Conservation (phyloP, 768 basidiomycete genomes). For the Amanita thiersii region DNA sequence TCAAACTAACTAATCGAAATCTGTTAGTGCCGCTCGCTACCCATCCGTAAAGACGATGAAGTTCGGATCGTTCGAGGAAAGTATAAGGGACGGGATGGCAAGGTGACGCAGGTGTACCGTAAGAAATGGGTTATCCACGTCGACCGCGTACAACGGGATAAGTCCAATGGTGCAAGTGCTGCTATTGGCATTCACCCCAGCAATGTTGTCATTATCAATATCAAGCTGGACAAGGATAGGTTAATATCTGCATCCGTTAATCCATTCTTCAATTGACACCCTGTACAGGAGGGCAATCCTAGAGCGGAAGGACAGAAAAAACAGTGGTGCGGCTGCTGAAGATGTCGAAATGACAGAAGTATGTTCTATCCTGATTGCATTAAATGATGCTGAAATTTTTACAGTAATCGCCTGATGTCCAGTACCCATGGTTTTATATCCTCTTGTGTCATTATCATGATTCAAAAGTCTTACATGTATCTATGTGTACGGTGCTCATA, state of each 20-base stretch:
- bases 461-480: constrained; percentile 59
- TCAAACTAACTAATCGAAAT: constrained; percentile 3
- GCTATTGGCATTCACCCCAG: constrained; percentile 95
- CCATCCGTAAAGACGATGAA: constrained; percentile 97
- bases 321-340: constrained; percentile 35
- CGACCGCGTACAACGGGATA: constrained; percentile 96
- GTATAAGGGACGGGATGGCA: constrained; percentile 98
- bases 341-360: constrained; percentile 82
- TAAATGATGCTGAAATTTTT: no score
- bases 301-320: constrained; percentile 80
- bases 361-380: constrained; percentile 26
- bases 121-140: constrained; percentile 99
- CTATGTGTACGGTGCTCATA: constrained; percentile 53
- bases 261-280: neutral
- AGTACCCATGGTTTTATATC: no score
- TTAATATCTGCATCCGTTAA: constrained; percentile 19
- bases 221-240: constrained; percentile 93
- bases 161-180: constrained; percentile 90
- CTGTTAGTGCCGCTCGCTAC: constrained; percentile 75
- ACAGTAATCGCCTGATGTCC: no score
- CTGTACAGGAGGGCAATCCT: constrained; percentile 66
- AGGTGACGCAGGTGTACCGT: constrained; percentile 95
- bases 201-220: constrained; percentile 89
- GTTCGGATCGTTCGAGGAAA: constrained; percentile 95
- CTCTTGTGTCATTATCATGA: no score